Percentiles rank a stretch among this genome's conserved stretches.
Evolutionary conservation across 306 rosid species (phyloP).

Genomic region (Coriaria nepalensis): DNA sequence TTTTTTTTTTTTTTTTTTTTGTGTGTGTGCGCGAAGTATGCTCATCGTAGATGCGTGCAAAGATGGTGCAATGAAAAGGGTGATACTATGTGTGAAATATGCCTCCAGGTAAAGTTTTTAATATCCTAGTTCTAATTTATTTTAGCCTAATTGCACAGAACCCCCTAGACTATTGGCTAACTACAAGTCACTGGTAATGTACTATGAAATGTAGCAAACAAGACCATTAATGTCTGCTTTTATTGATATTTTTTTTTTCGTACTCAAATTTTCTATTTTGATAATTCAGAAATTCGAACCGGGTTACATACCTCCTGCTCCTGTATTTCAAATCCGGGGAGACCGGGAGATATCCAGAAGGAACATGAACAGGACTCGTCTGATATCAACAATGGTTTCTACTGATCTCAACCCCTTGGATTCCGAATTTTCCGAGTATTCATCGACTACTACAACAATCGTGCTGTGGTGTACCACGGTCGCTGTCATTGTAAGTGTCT

Average conservation of each 20-base stretch:
- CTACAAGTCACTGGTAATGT: no score
- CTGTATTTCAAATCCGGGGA: slow-evolving; percentile 81
- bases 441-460: slow-evolving; percentile 44
- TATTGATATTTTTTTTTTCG: no score
- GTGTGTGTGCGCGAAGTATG: no score
- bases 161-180: no score
- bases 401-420: slow-evolving; percentile 33
- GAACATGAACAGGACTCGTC: slow-evolving; percentile 49
- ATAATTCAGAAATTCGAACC: slow-evolving; percentile 64
- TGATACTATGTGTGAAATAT: slow-evolving; percentile 83
- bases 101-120: slow-evolving; percentile 61
- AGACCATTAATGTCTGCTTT: no score
- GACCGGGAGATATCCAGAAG: slow-evolving; percentile 89
- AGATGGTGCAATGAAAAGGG: slow-evolving; percentile 98
- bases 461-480: slow-evolving; percentile 43
- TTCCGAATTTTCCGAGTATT: slow-evolving; percentile 44
- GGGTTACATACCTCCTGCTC: slow-evolving; percentile 86
- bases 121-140: not conserved
- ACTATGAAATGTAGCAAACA: no score
- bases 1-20: slow-evolving; percentile 14
- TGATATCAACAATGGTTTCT: slow-evolving; percentile 71
- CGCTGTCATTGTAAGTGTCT: slow-evolving; percentile 43
- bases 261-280: not conserved
- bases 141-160: no score
- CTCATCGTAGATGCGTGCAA: slow-evolving; percentile 85